These are phyloP conservation scores for Phytophthora sojae DNA, from an alignment of 352 stramenopile genomes.

Conservation along the genomic window DNA sequence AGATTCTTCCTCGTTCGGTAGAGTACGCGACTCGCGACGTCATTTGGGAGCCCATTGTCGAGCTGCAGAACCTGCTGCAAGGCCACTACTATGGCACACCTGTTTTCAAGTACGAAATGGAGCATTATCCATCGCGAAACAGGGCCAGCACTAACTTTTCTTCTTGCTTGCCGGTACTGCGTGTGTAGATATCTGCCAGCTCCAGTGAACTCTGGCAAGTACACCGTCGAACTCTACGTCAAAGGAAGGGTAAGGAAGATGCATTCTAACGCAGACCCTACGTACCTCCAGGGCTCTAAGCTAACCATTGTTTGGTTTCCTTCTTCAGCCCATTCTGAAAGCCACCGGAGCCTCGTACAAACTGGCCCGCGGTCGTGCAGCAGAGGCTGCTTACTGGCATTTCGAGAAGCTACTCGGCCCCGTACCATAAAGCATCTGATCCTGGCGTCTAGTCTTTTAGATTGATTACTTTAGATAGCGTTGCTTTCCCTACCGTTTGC, in stretches of 20 bases:
- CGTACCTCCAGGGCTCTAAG: background rate
- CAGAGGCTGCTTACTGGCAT: slow-evolving; percentile 59
- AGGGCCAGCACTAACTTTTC: background rate
- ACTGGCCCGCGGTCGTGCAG: slow-evolving; percentile 58
- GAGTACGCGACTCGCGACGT: slow-evolving; percentile 60
- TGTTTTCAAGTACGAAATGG: slow-evolving; percentile 63
- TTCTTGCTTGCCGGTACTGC: background rate
- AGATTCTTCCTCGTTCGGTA: slow-evolving; percentile 66
- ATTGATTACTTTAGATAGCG: background rate
- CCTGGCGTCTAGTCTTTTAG: background rate
- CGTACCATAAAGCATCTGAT: slow-evolving; percentile 14
- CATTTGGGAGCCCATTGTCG: slow-evolving; percentile 65
- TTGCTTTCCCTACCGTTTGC: background rate
- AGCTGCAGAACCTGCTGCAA: slow-evolving; percentile 78
- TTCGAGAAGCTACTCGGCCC: slow-evolving; percentile 44
- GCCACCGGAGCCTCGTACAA: slow-evolving; percentile 66
- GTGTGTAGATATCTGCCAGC: slow-evolving; percentile 62
- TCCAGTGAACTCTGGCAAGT: slow-evolving; percentile 49
- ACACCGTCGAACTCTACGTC: slow-evolving; percentile 71
- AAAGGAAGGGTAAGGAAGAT: slow-evolving; percentile 58
- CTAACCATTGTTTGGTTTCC: slow-evolving; percentile 4
- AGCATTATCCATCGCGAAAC: background rate
- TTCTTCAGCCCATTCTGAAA: slow-evolving; percentile 53
- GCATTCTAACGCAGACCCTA: background rate
- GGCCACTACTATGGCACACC: slow-evolving; percentile 69